These are phyloP conservation scores for Kwoniella dendrophila DNA, from an alignment of 768 basidiomycete genomes.

Conservation along the genomic window DNA sequence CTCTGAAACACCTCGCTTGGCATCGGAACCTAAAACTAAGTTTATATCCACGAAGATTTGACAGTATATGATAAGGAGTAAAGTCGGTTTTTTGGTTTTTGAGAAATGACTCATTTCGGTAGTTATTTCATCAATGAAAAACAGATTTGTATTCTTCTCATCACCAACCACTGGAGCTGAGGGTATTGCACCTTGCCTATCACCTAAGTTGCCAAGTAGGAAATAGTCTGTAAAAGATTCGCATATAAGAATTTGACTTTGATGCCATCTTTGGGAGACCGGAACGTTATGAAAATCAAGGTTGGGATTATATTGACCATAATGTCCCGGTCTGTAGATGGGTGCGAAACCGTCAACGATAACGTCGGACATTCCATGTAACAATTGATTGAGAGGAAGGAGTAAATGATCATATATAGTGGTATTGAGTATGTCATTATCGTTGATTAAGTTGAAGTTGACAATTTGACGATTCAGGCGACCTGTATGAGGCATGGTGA, in stretches of 20 bases:
- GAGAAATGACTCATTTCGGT: slow-evolving; percentile 11
- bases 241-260: slow-evolving; percentile 14
- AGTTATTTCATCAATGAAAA: slow-evolving; percentile 20
- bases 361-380: slow-evolving; percentile 4
- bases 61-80: slow-evolving; percentile 8
- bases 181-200: not conserved
- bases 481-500: not conserved
- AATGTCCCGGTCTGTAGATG: slow-evolving; percentile 11
- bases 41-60: slow-evolving; percentile 23
- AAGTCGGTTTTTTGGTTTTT: not conserved
- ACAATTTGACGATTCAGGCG: not conserved
- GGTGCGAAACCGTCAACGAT: slow-evolving; percentile 12
- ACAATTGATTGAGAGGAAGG: slow-evolving; percentile 6
- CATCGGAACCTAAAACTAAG: not conserved
- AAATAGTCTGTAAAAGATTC: slow-evolving; percentile 22
- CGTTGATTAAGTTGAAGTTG: not conserved
- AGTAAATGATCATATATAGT: slow-evolving; percentile 22
- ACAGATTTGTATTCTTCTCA: not conserved
- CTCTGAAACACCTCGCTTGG: not conserved
- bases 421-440: not conserved
- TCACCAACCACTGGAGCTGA: slow-evolving; percentile 1
- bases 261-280: slow-evolving; percentile 7
- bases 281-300: slow-evolving; percentile 3
- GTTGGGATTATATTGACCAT: slow-evolving; percentile 1
- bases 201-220: not conserved